These are phyloP conservation scores for Xylaria intraflava DNA, from an alignment of 495 filamentous ascomycete genomes.

Conservation along the genomic window DNA sequence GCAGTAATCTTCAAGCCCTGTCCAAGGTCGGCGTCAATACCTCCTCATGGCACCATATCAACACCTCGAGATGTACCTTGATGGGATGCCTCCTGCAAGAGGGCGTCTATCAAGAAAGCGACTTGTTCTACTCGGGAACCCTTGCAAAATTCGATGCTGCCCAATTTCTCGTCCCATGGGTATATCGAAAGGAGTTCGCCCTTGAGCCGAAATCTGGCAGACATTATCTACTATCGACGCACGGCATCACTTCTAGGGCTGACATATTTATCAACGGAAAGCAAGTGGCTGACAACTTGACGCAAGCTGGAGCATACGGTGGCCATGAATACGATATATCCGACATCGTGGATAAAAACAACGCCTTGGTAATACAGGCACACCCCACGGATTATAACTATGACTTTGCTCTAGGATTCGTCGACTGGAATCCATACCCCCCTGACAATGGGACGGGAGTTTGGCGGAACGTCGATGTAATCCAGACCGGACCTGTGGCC, in stretches of 20 bases:
- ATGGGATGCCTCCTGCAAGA: constrained; percentile 52
- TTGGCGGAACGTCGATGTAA: constrained; percentile 56
- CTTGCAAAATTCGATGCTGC: constrained; percentile 38
- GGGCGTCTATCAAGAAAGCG: constrained; percentile 47
- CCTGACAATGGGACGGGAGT: constrained; percentile 53
- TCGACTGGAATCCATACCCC: constrained; percentile 63
- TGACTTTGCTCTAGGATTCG: constrained; percentile 55
- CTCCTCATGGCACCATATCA: constrained; percentile 48
- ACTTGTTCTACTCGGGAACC: constrained; percentile 54
- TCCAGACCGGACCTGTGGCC: constrained; percentile 48
- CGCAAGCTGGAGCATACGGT: constrained; percentile 52
- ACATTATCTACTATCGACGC: constrained; percentile 48
- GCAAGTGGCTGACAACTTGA: constrained; percentile 38
- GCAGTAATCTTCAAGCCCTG: constrained; percentile 32
- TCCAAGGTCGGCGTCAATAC: constrained; percentile 44
- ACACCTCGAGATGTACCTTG: constrained; percentile 44
- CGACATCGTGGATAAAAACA: constrained; percentile 27
- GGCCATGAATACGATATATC: constrained; percentile 53
- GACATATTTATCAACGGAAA: constrained; percentile 57
- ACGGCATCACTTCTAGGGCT: constrained; percentile 55
- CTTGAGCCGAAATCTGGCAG: constrained; percentile 28
- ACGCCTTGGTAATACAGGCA: constrained; percentile 47
- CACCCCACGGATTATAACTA: constrained; percentile 54
- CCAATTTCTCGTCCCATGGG: constrained; percentile 51
- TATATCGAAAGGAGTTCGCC: constrained; percentile 53